These are phyloP conservation scores for Micromonas commoda DNA, from an alignment of 139 green algal genomes.

Conservation along the genomic window DNA sequence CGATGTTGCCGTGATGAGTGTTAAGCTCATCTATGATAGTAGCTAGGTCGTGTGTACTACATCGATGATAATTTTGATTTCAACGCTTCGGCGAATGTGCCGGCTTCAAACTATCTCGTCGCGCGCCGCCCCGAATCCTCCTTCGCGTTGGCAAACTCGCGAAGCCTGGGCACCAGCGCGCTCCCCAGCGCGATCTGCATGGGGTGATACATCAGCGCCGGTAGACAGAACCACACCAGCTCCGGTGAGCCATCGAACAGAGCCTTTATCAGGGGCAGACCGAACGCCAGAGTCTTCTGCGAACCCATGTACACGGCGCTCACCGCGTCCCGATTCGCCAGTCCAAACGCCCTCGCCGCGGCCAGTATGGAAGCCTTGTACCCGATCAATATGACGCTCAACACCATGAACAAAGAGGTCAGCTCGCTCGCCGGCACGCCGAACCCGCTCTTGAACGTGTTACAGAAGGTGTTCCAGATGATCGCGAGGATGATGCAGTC, in stretches of 20 bases:
- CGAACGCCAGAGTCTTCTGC: slow-evolving; percentile 15
- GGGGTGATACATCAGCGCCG: not conserved
- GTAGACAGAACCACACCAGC: not conserved
- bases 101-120: too few relatives aligned
- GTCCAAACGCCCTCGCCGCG: not conserved
- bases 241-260: not conserved
- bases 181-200: not conserved
- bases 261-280: not conserved
- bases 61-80: too few relatives aligned
- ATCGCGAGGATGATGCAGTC: slow-evolving; percentile 2
- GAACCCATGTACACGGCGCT: slow-evolving; percentile 8
- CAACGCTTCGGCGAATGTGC: too few relatives aligned
- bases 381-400: not conserved
- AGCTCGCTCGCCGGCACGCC: not conserved
- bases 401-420: not conserved
- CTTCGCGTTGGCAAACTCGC: not conserved
- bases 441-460: not conserved
- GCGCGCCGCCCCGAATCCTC: not conserved
- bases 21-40: too few relatives aligned
- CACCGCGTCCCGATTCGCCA: not conserved
- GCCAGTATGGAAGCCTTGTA: not conserved
- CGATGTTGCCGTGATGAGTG: too few relatives aligned
- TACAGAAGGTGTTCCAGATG: not conserved
- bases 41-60: too few relatives aligned
- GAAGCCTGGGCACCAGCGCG: not conserved